Evolutionary conservation across 2,329 filamentous ascomycete genomes (phyloP), one percentile per base, ranked within the genome.

Genomic region (Botrytis squamosa): DNA sequence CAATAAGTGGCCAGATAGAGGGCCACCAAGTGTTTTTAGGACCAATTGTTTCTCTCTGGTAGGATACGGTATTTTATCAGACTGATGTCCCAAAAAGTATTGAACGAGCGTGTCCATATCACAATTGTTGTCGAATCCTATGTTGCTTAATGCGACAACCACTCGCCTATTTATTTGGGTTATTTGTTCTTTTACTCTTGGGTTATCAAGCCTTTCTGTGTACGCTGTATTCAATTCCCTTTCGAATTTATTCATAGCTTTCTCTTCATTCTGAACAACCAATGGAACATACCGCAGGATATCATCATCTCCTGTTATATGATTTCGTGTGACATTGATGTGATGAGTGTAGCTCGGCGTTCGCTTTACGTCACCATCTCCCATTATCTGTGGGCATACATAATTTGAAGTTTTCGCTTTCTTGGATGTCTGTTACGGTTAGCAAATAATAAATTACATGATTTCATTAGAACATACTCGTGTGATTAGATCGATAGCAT

Each of bases 271-370:
- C 9, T 62, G 18, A 59, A 73, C 75, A 33, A 81, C 52, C 40
- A 77, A 77, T 42, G 79, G 78, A 46, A 79, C 73, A 59, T 76
- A 80, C 60, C 76, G 77, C 14, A 80, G 74, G 52, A 77, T 77
- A 40, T 78, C 77, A 60, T 78, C 76, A 73, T 80, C 80, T 42
- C 75, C 75, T 4, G 74, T 74, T 1, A 80, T 71, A 33, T 80
- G 75, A 57, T 80, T 80, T 36, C 77, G 75, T 22, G 74, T 75
- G 33, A 79, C 74, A 52, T 74, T 76, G 3, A 76, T 80, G 66
- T 79, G 73, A 33, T 75, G 73, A 25, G 60, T 75, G 42, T 79
- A 80, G 44, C 65, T 77, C 25, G 79, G 79, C 40, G 79, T 77
- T 29, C 75, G 75, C 33, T 76, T 65, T 14, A 74, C 67, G 59